Evolutionary conservation across 2,329 filamentous ascomycete species (phyloP), one percentile per base, ranked within the genome.

Genomic region (Ceratocystis destructans): DNA sequence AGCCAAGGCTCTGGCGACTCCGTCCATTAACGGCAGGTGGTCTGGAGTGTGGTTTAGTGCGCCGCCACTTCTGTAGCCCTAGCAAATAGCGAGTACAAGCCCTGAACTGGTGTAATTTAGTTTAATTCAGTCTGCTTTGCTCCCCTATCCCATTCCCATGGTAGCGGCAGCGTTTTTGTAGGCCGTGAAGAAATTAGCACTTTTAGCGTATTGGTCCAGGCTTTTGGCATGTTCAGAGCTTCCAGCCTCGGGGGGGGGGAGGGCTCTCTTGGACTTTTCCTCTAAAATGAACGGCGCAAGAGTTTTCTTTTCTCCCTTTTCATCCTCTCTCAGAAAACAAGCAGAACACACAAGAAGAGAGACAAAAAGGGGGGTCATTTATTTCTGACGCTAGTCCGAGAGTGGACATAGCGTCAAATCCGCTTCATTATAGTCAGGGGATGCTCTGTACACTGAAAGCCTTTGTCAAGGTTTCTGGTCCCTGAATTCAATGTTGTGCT

Each of bases 141-240:
- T 53, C 48, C 22, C 48, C 48, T 53, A 25, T 53, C 48, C 28
- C 22, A 5, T 15, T 28, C 48, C 25, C 15, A 41, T 53, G 48
- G 20, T 15, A 15, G 10, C 25, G 48, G 8, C 28, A 28, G 28
- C 28, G 28, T 25, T 53, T 5, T 53, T 25, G 48, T 15, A 15
- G 46, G 10, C 48, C 20, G 17, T 28, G 48, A 15, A 53, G 48
- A 53, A 53, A 53, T 53, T 53, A 28, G 48, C 48, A 53, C 48
- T 31, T 59, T 59, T 59, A 59, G 55, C 55, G n/a, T 37, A 59
- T 20, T 59, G 55, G 55, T 20, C 55, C 55, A 59, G 55, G 55
- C 55, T 59, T 59, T 59, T 59, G 55, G 55, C 55, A 59, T 31
- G 55, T 59, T 59, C 55, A 59, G 28, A 59, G 55, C 55, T 59